Evolutionary conservation across 2,329 filamentous ascomycete genomes (phyloP), one percentile per base, ranked within the genome.

Genomic region (Cladosporium sp.): DNA sequence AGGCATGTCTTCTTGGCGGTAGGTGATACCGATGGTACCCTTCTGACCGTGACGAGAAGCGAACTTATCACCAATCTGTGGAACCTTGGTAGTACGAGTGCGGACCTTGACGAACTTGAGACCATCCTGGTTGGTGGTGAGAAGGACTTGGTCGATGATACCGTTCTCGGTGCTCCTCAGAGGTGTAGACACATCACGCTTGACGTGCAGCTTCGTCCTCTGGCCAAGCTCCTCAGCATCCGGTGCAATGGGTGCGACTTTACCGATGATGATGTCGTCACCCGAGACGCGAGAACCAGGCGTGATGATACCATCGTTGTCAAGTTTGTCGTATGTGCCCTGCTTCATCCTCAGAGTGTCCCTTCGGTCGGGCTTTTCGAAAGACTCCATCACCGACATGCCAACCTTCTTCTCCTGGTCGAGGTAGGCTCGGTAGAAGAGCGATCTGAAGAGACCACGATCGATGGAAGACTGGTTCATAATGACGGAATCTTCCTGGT

Each of bases 401-500:
- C 94, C 94, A 28, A 99, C 88, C 64, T 91, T 88, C 81, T 97
- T 97, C 77, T 99, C 94, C 64, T 91, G 91, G 70, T 99, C 94
- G 32, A 91, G 95, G 75, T 99, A 99, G 10, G 93, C 91, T 65
- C 95, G 87, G 83, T 96, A 99, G 80, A 97, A 99, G 56, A 99
- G 77, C 83, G 91, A 97, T 69, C 95, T 85, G 87, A 99, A 99
- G 4, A 99, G 81, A 62, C 94, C 94, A 70, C 94, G 89, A 74
- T 99, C 94, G 68, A 99, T 97, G 75, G 91, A 96, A 77, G 91
- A 97, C 78, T 99, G 94, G 75, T 99, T 99, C 94, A 99, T 97
- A 69, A 99, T 96, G 65, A 99, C 93, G 65, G 94, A 99, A 85
- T 99, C 94, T 91, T 99, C 94, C 74, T 99, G 95, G 75, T 99